Base-by-base conservation (phyloP, 768 basidiomycete species). In the Psilocybe cyanescens region DNA sequence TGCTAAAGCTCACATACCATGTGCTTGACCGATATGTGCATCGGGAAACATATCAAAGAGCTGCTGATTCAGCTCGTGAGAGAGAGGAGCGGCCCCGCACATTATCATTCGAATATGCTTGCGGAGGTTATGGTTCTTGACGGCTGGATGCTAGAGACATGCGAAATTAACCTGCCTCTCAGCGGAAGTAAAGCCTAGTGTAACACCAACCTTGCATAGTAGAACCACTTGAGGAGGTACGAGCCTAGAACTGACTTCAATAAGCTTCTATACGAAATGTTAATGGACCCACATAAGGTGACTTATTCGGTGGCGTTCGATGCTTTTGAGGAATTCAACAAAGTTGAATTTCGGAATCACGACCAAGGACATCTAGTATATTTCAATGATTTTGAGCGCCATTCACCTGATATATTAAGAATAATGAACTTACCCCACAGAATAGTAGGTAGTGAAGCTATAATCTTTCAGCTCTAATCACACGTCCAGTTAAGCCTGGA, bases 271-370 rank as follows among this genome's bases (percentile, higher is more conserved):
- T 14, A 44, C 4, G 2, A 44, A 44, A 44, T 12, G 14, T 44
- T 14, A 11, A 29, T 6, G 31, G 30, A 70, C 76, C 52, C 63
- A 79, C 81, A 80, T 72, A 14, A 87, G 73, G 63, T 88, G 83
- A 3, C 76, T 80, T 60, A 90, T 85, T 37, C 75, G 78, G 72
- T 90, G 80, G 17, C 78, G 80, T 29, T 79, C 75, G 33, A 90
- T 85, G 72, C 86, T 88, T 50, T 81, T 76, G 24, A 91, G 78
- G 76, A 88, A 84, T n/a, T 78, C 79, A 24, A 77, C 74, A 53
- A 88, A 87, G 62, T 79, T 85, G 70, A 90, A 90, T 64, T 82
- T 88, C 5, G 85, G 81, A 12, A 89, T 72, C 11, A 89, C 77
- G 9, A 90, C 86, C 31, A 89, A 46, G 0, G 83, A 77, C 64